Evolutionary conservation across 2,329 filamentous ascomycete genomes (phyloP), one percentile per base, ranked within the genome.

Genomic region (Bisporella sp.): DNA sequence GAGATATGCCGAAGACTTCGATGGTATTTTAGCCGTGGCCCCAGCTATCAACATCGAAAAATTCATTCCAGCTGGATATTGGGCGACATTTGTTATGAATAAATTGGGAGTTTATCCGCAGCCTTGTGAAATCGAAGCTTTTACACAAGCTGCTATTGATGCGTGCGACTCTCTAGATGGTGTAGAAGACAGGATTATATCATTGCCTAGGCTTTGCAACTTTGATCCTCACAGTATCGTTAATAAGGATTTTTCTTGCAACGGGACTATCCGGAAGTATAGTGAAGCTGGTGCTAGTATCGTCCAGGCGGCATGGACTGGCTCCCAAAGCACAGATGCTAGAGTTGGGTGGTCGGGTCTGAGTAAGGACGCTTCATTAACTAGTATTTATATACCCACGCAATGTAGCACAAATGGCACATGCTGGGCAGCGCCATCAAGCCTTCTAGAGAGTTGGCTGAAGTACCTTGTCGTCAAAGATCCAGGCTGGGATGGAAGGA

Each of bases 1-100:
- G 49, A 54, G 62, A 4, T 71, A 65, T 48, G 67, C 69, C 1
- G 48, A 59, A 0, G 58, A 60, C 3, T 72, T 66, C 45, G 63
- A 73, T 57, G 69, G 71, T 8, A 71, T 73, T 44, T 44, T 69
- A 4, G 68, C 71, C 4, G 54, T 49, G 4, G 65, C 69, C 1
- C 69, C 71, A 5, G 69, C 67, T 0, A 62, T 69, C 28, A 67
- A 71, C 47, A 50, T 50, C 48, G 47, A 41, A 31, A 29, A 48
- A 12, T 31, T 53, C 37, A 6, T 40, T 31, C 21, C 45, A 7
- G 44, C 43, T 6, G 31, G 41, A 12, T 46, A 53, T 12, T 56
- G 51, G 50, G 50, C 54, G 2, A 45, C 55, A 9, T 21, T 54
- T n/a, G 49, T 57, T 21, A 58, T 59, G 56, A 50, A 55, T 7